phyloP scores from a whole-genome alignment of 495 filamentous ascomycete genomes.

The Aspergillus mulundensis region DNA sequence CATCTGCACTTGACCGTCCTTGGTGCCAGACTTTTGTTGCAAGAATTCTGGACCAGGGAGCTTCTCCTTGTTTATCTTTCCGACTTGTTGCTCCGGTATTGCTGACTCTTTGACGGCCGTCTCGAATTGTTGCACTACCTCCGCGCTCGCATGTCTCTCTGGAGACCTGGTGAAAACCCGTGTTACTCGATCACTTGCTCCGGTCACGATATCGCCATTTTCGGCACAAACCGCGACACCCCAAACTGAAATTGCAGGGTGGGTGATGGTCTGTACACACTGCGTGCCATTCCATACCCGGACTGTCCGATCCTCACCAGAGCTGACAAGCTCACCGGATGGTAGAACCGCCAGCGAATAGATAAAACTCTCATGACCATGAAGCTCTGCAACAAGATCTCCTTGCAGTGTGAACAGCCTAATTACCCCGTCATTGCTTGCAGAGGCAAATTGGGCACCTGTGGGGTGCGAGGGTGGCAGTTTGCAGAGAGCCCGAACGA shows the following conservation, averaged over 20 bases:
- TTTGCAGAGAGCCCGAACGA: conserved; percentile 81
- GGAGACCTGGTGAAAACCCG: conserved; percentile 76
- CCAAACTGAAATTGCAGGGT: conserved; percentile 97
- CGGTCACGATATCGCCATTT: conserved; percentile 87
- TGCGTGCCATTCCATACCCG: conserved; percentile 77
- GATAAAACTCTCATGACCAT: conserved; percentile 92
- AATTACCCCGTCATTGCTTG: conserved; percentile 83
- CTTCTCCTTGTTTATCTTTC: conserved; percentile 82
- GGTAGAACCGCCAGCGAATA: conserved; percentile 78
- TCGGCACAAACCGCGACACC: conserved; percentile 72
- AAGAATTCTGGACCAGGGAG: conserved; percentile 84
- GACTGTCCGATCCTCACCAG: conserved; percentile 89
- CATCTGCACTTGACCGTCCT: conserved; percentile 93
- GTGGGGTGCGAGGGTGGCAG: conserved; percentile 71
- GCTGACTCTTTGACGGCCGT: conserved; percentile 74
- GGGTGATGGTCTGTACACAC: conserved; percentile 93
- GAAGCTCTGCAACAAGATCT: conserved; percentile 63
- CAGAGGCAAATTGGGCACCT: conserved; percentile 83
- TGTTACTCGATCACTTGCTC: conserved; percentile 83
- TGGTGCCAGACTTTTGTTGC: conserved; percentile 70
- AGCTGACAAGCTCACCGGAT: conserved; percentile 82
- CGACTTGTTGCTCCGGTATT: conserved; percentile 79
- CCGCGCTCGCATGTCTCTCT: conserved; percentile 63
- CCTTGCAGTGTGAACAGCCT: conserved; percentile 80
- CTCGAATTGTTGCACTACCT: conserved; percentile 65